Evolutionary conservation across 1,139 yeast genomes (phyloP), one percentile per base, ranked within the genome.

Genomic region (Hanseniaspora gamundiae): DNA sequence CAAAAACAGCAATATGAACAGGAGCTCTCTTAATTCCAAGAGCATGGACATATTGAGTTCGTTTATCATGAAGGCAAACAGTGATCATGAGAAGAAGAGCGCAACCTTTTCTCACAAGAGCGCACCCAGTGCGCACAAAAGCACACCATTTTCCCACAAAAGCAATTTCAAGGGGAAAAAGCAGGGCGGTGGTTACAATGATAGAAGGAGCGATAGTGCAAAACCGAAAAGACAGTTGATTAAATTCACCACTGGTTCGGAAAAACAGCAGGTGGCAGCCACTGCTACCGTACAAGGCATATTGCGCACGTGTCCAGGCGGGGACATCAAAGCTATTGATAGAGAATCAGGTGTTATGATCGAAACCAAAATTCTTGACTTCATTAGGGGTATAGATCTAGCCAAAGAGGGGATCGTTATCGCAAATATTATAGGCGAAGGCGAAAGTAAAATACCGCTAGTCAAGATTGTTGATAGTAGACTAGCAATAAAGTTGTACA

Each of bases 401-500:
- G 49, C 46, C 22, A 45, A 48, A 35, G 38, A 45, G 7, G 61
- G 62, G 1, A 38, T 60, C n/a, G 41, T 47, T 11, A 50, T 60
- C 38, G 61, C 52, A 2, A 52, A 57, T 45, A 36, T 36, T 22
- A 17, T 36, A 3, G 44, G 53, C 8, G 54, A 56, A 30, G 48
- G 49, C 20, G 44, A 46, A 2, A 46, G 47, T 13, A 45, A 42
- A n/a, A 45, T 59, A 10, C 64, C 69, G 1, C 47, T 70, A 10
- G 53, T 71, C n/a, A 67, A 66, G 47, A 47, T 57, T 2, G 62
- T 64, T 4, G 66, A 61, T 24, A 58, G 59, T 21, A 51, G 55
- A 42, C 47, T 50, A 1, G 71, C 70, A 0, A 49, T 69, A 42
- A 65, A 61, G 46, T 61, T 58, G 26, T 68, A 65, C 42, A 58